phyloP scores from a whole-genome alignment of 805 yeast species.

The Clavispora asparagi region DNA sequence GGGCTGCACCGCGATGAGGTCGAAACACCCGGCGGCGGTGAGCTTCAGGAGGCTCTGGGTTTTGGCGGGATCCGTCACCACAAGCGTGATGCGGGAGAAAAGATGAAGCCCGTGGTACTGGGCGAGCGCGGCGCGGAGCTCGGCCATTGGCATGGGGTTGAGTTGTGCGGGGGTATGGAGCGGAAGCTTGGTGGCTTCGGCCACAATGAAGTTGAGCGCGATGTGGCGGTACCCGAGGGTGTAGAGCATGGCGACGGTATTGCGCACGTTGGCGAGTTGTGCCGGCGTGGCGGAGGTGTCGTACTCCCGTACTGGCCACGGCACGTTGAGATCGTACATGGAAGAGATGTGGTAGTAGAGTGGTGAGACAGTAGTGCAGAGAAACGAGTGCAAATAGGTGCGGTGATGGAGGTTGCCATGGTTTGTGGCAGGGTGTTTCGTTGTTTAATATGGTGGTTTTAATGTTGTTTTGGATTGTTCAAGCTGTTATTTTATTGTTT shows the following conservation, averaged over 20 bases:
- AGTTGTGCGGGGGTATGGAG: constrained; percentile 36
- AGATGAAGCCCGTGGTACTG: constrained; percentile 34
- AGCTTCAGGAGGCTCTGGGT: constrained; percentile 55
- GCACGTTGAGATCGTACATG: constrained; percentile 61
- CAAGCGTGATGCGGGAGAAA: constrained; percentile 70
- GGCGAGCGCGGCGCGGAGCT: constrained; percentile 12
- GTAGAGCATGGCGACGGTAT: constrained; percentile 48
- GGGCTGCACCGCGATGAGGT: constrained; percentile 80
- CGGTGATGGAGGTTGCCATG: no score
- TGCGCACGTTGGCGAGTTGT: constrained; percentile 43
- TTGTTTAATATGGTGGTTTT: no score
- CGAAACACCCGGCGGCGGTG: constrained; percentile 46
- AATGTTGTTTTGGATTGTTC: no score
- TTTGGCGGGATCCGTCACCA: constrained; percentile 72
- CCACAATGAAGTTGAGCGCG: constrained; percentile 64
- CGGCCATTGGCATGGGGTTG: constrained; percentile 42
- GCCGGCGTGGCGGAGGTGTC: constrained; percentile 31
- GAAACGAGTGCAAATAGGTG: background rate
- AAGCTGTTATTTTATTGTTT: no score
- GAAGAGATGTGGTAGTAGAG: background rate
- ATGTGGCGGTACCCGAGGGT: constrained; percentile 68
- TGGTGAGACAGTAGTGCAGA: background rate
- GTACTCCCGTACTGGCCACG: constrained; percentile 62
- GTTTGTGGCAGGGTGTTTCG: no score
- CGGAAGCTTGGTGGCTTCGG: constrained; percentile 50